Evolutionary conservation across 208 protist genomes (phyloP), one percentile per base, ranked within the genome.

Genomic region (Phytomonas serpens): DNA sequence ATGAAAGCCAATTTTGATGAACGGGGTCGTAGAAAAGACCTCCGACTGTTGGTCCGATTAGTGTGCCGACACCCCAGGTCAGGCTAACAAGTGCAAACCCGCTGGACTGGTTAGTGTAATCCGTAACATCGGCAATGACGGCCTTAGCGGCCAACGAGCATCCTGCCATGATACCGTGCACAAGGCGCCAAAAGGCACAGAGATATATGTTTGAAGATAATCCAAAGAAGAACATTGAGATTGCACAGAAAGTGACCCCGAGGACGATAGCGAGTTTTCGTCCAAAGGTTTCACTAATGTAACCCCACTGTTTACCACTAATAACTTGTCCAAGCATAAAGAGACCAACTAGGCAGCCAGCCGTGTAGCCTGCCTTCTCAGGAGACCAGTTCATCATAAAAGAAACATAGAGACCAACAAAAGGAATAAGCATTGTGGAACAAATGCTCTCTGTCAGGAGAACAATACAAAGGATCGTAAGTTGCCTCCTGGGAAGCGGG

Each of bases 11-110:
- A 37, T 67, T 0, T 42, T 63, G 83, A 4, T 77, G 47, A 0
- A 65, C 83, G 0, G 89, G 89, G 67, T 92, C 70, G 73, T 94
- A 94, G 40, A 94, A 77, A 38, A 82, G 80, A 16, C 89, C 89
- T 13, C 89, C 89, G 23, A 89, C 74, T 11, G 77, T 62, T 5
- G 86, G 84, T 16, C 89, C 89, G 31, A 94, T 74, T 7, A 92
- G 78, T 13, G 81, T 86, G n/a, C 89, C 89, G 0, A 90, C 67
- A 29, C 87, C 84, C 86, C 86, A 94, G 3, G 84, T 87, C 69
- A 99, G 97, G 72, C 95, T 98, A 38, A 99, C 96, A 62, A 99
- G 97, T 34, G 98, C 97, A 68, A 99, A 99, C 51, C 98, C 97
- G 66, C 87, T 83, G 11, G 88, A 83, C 57, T 90, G 77, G 52